Conservation (phyloP, 179 eudicot genomes). For the Spergularia azorica region DNA sequence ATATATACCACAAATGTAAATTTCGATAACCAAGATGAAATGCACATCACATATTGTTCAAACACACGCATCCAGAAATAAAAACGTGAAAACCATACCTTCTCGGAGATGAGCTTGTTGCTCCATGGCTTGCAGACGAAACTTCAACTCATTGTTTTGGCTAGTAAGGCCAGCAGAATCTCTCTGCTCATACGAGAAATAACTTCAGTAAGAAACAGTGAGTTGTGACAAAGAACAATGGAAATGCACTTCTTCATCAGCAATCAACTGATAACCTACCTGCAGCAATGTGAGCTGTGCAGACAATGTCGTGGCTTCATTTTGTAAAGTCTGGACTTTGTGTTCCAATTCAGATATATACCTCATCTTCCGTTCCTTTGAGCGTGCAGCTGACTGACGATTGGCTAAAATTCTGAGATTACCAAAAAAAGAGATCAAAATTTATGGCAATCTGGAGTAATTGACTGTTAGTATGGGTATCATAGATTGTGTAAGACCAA, state of each 20-base stretch:
- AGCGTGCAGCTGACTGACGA: slow-evolving; percentile 95
- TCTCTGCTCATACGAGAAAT: slow-evolving; percentile 46
- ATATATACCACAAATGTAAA: background rate
- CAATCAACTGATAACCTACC: slow-evolving; percentile 33
- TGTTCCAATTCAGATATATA: slow-evolving; percentile 89
- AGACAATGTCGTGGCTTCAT: slow-evolving; percentile 91
- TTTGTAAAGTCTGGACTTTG: slow-evolving; percentile 89
- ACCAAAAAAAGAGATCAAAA: background rate
- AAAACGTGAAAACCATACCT: slow-evolving; percentile 48
- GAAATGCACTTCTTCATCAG: background rate
- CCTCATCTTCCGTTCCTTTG: slow-evolving; percentile 87
- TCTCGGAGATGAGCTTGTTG: slow-evolving; percentile 95
- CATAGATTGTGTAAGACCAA: background rate
- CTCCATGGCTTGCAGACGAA: slow-evolving; percentile 96
- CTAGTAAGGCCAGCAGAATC: slow-evolving; percentile 78
- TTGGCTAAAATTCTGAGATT: slow-evolving; percentile 79
- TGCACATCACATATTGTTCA: background rate
- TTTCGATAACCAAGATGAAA: background rate
- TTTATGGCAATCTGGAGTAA: slow-evolving; percentile 1
- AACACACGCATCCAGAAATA: background rate
- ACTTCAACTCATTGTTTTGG: slow-evolving; percentile 87
- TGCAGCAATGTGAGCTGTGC: slow-evolving; percentile 90
- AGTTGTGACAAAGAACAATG: background rate
- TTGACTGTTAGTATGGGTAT: background rate
- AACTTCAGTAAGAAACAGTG: slow-evolving; percentile 7